phyloP scores from a whole-genome alignment of 306 rosid genomes.

The Sechiopsis laciniata region DNA sequence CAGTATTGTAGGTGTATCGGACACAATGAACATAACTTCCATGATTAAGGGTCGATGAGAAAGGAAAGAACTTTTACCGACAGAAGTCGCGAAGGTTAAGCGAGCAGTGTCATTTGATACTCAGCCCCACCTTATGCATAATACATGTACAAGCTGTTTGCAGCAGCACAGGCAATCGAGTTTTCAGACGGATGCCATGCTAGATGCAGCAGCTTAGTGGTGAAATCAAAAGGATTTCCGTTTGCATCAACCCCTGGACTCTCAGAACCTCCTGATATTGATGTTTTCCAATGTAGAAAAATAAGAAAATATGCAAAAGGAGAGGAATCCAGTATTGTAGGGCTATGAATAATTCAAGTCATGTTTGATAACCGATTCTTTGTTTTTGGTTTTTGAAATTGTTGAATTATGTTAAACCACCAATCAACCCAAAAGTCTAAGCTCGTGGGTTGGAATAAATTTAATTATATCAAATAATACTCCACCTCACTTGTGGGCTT shows the following conservation, averaged over 20 bases:
- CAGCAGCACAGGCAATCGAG: constrained; percentile 98
- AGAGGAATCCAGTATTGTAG: background rate
- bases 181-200: constrained; percentile 98
- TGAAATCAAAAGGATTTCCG: constrained; percentile 87
- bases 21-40: constrained; percentile 47
- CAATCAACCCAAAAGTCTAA: too few species aligned
- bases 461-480: too few species aligned
- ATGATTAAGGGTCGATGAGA: constrained; percentile 44
- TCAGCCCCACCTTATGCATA: constrained; percentile 59
- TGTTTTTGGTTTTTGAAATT: too few species aligned
- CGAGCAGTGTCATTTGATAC: constrained; percentile 28
- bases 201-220: constrained; percentile 91
- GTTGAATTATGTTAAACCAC: too few species aligned
- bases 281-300: background rate
- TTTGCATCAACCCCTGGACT: constrained; percentile 78
- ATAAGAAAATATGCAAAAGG: background rate
- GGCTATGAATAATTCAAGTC: background rate
- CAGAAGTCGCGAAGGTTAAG: constrained; percentile 56
- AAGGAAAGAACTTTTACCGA: constrained; percentile 50
- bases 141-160: constrained; percentile 99
- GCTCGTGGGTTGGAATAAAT: too few species aligned
- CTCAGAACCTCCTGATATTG: constrained; percentile 70
- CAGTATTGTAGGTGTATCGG: constrained; percentile 9
- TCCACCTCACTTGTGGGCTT: too few species aligned
- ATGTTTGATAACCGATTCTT: background rate